Conservation (phyloP, 2,329 filamentous ascomycete genomes). For the Daldinia sp. region DNA sequence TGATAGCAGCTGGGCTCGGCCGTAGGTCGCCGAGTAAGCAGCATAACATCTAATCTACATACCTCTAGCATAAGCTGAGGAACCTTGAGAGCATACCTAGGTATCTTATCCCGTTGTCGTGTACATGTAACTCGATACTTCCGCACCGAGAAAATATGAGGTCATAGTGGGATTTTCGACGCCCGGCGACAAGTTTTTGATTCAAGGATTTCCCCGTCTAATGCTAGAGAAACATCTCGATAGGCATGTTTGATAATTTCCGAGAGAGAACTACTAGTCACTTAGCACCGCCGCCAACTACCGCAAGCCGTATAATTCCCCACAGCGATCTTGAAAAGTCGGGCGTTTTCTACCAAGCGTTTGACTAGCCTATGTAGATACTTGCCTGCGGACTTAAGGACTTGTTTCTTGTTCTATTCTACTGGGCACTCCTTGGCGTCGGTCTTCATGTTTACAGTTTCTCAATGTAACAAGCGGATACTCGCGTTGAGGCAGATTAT, state of each 20-base stretch:
- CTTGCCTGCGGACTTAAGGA: background rate
- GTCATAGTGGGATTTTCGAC: background rate
- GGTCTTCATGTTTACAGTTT: background rate
- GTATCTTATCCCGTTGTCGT: background rate
- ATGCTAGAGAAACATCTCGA: constrained; percentile 1
- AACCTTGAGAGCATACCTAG: background rate
- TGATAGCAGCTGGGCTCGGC: background rate
- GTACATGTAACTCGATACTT: constrained; percentile 13
- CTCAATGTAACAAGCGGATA: background rate
- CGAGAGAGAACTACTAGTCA: constrained; percentile 19
- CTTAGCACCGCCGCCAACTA: constrained; percentile 2
- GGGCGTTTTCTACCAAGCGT: background rate
- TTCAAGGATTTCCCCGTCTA: constrained; percentile 21
- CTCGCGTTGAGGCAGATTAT: background rate
- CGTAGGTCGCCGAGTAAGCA: background rate
- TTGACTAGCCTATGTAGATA: background rate
- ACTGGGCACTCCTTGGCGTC: too few relatives aligned
- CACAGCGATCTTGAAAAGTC: background rate
- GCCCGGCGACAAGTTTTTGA: background rate
- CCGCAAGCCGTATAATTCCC: background rate
- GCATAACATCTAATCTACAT: too few relatives aligned
- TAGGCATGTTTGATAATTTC: constrained; percentile 20
- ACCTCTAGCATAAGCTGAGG: background rate
- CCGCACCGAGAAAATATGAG: background rate
- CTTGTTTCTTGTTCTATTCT: background rate